Conservation (phyloP, 495 filamentous ascomycete species). For the Trichoderma gamsii region DNA sequence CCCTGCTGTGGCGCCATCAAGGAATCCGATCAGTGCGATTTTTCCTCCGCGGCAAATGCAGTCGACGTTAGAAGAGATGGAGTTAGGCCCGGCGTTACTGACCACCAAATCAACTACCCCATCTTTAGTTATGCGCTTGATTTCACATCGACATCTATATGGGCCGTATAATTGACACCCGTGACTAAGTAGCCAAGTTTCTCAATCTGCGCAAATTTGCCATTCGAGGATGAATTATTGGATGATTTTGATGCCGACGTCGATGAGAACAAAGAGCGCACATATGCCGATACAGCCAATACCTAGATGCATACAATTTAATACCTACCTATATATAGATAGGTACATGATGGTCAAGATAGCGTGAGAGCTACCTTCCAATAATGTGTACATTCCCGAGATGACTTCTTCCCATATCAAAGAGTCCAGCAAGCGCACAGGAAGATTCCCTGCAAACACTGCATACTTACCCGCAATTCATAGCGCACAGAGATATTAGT, state of each 20-base stretch:
- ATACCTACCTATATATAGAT: too few relatives aligned
- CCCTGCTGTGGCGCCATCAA: constrained; percentile 9
- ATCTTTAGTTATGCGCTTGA: constrained; percentile 24
- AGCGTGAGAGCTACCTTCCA: constrained; percentile 21
- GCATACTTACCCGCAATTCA: constrained; percentile 31
- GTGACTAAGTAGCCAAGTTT: constrained; percentile 19
- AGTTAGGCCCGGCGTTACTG: constrained; percentile 19
- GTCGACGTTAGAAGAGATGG: constrained; percentile 17
- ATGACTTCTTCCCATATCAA: constrained; percentile 29
- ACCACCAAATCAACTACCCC: constrained; percentile 27
- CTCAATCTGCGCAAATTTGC: constrained; percentile 23
- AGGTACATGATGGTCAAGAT: constrained; percentile 30
- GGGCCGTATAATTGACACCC: constrained; percentile 28
- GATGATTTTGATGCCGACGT: constrained; percentile 26
- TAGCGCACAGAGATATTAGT: constrained; percentile 15
- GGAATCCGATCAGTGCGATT: constrained; percentile 10
- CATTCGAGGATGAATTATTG: constrained; percentile 39
- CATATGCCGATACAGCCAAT: constrained; percentile 25
- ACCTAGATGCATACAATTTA: constrained; percentile 17
- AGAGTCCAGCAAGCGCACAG: constrained; percentile 27
- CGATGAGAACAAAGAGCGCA: constrained; percentile 22
- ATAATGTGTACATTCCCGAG: constrained; percentile 14
- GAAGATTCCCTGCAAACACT: constrained; percentile 24
- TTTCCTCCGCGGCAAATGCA: neutral
- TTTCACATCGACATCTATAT: constrained; percentile 19